Evolutionary conservation across 257 asterid species (phyloP).

Genomic region (Avicennia marina): DNA sequence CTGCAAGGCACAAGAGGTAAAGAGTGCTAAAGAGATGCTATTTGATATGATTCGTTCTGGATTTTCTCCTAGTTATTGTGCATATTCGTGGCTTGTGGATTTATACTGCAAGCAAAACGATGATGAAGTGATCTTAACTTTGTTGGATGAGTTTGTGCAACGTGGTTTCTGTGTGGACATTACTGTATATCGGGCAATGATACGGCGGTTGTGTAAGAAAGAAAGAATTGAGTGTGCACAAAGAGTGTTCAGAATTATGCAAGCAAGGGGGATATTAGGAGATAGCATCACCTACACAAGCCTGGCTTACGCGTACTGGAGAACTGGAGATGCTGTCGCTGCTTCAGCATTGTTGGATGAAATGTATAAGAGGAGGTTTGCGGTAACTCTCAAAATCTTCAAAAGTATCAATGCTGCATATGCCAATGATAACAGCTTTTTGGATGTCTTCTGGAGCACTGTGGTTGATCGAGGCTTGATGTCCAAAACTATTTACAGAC

Average conservation of each 20-base stretch:
- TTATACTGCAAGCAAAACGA: conserved; percentile 42
- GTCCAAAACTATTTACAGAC: conserved; percentile 40
- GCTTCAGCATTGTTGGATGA: conserved; percentile 54
- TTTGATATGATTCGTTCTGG: conserved; percentile 62
- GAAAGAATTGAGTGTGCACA: conserved; percentile 62
- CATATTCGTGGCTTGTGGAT: conserved; percentile 74
- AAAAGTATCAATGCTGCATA: conserved; percentile 49
- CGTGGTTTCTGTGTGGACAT: conserved; percentile 63
- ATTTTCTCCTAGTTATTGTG: conserved; percentile 48
- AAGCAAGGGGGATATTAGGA: conserved; percentile 56
- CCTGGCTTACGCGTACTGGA: conserved; percentile 65
- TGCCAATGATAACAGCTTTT: conserved; percentile 29
- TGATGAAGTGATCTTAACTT: conserved; percentile 43
- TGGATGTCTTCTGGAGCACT: conserved; percentile 56
- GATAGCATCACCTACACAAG: conserved; percentile 50
- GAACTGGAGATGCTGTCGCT: conserved; percentile 40
- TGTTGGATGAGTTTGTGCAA: conserved; percentile 54
- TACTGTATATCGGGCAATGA: conserved; percentile 61
- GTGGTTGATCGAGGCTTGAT: conserved; percentile 56
- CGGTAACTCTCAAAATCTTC: conserved; percentile 60
- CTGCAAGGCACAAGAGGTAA: conserved; percentile 50
- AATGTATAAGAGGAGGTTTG: conserved; percentile 67
- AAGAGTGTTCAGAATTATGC: conserved; percentile 50
- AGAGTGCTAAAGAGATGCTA: conserved; percentile 53
- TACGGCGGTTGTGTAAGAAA: conserved; percentile 63